Percentiles rank a stretch among this genome's conserved stretches.
phyloP scores from a whole-genome alignment of 148 eudicot species.

The Camellia japonica region DNA sequence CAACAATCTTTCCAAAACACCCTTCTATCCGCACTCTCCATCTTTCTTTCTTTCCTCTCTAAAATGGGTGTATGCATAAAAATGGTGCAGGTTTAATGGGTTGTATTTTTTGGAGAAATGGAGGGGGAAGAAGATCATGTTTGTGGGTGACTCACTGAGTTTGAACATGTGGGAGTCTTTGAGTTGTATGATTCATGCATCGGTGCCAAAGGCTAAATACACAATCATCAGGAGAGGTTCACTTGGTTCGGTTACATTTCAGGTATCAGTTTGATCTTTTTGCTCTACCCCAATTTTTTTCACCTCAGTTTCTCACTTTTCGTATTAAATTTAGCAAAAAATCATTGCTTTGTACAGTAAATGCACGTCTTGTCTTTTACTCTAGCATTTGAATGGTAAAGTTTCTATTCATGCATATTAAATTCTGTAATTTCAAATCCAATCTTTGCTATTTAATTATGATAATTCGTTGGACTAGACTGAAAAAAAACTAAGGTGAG shows the following conservation, averaged over 20 bases:
- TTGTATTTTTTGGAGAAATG: slow-evolving; percentile 48
- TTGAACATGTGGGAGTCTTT: slow-evolving; percentile 64
- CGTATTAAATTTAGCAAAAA: no score
- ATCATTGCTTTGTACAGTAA: background rate
- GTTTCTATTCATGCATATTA: background rate
- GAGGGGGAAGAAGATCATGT: slow-evolving; percentile 72
- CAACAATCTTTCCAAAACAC: no score
- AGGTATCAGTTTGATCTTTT: slow-evolving; percentile 29
- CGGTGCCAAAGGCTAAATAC: slow-evolving; percentile 52
- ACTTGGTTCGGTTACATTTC: slow-evolving; percentile 42
- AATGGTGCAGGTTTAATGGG: slow-evolving; percentile 59
- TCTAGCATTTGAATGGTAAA: background rate
- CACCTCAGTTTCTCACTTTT: background rate
- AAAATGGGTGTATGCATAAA: background rate
- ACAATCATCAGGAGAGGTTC: slow-evolving; percentile 29
- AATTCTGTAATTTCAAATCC: no score
- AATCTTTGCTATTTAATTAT: no score
- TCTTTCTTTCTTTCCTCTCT: background rate
- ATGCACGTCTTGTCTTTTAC: background rate
- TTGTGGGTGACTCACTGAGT: slow-evolving; percentile 70
- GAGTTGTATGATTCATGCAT: slow-evolving; percentile 62
- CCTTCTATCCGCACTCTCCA: background rate
- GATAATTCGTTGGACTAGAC: background rate
- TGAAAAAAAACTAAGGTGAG: no score
- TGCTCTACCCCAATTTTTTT: no score